These are phyloP conservation scores for Lactifluus pinguis DNA, from an alignment of 768 basidiomycete species.

Conservation along the genomic window DNA sequence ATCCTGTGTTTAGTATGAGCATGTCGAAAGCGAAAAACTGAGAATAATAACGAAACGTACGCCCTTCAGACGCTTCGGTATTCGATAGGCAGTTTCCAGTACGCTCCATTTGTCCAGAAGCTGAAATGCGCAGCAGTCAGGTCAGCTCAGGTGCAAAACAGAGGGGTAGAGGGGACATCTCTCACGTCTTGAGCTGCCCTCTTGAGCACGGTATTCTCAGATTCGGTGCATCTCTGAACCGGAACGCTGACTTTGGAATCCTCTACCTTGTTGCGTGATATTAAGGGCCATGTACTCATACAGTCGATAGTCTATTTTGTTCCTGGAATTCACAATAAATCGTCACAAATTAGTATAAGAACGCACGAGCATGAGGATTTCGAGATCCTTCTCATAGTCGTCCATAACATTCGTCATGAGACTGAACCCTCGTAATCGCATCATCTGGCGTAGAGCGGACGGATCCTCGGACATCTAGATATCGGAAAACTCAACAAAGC, in stretches of 20 bases:
- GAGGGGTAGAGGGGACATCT: background rate
- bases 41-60: constrained; percentile 27
- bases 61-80: constrained; percentile 60
- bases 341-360: background rate
- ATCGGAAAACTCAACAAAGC: background rate
- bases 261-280: constrained; percentile 86
- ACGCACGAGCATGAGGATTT: constrained; percentile 63
- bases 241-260: constrained; percentile 58
- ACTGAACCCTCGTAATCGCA: constrained; percentile 89
- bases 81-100: constrained; percentile 72
- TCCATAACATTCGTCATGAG: constrained; percentile 84
- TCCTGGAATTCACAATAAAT: background rate
- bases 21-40: background rate
- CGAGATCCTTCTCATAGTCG: constrained; percentile 61
- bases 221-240: constrained; percentile 44
- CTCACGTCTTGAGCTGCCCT: constrained; percentile 54
- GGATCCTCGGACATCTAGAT: constrained; percentile 77
- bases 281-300: constrained; percentile 71
- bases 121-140: constrained; percentile 30
- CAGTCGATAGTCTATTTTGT: constrained; percentile 48
- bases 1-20: constrained; percentile 17
- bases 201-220: constrained; percentile 49
- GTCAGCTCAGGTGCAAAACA: background rate
- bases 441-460: constrained; percentile 68
- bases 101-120: constrained; percentile 74